Evolutionary conservation across 495 filamentous ascomycete species (phyloP), one percentile per base, ranked within the genome.

Genomic region (Penicillium riverlandense): DNA sequence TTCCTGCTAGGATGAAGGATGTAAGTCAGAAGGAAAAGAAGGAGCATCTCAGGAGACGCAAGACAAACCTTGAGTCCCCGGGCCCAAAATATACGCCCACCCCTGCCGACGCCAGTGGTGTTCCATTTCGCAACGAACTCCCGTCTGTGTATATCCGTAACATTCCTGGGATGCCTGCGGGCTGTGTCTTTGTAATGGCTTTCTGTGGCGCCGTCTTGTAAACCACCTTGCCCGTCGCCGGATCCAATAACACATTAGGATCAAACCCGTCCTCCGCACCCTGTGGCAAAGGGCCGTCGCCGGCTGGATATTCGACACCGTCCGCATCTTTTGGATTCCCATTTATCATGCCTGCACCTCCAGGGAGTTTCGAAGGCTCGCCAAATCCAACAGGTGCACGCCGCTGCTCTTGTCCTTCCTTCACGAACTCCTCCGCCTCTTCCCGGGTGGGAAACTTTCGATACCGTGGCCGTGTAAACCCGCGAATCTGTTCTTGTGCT

Each of bases 101-200:
- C 4, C 92, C 92, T 6, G 86, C 91, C 6, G 72, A 68, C 28
- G 92, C 86, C 7, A 80, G 74, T 1, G 63, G 53, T 40, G 72
- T 74, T 10, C 92, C 92, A 66, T 98, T 97, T 37, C 79, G 75
- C 16, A 84, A 70, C 49, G 79, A 75, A 47, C 86, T 92, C 9
- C 92, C 92, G 61, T 98, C 92, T 1, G 92, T 97, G 64, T 88
- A 95, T 40, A 96, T 86, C 30, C 79, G 64, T 32, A 89, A 57
- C 44, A 85, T 73, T 6, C 77, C 75, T 40, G 54, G 67, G 43
- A 58, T 57, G 0, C 64, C 67, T 22, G 51, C 54, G 6, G 62
- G 44, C 42, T 63, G 57, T 44, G 61, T 47, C 38, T 76, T 80
- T 12, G 59, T 78, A 3, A 58, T 63, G 14, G 61, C 48, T 45